phyloP scores from a whole-genome alignment of 768 basidiomycete genomes.

The Mrakia gelida region DNA sequence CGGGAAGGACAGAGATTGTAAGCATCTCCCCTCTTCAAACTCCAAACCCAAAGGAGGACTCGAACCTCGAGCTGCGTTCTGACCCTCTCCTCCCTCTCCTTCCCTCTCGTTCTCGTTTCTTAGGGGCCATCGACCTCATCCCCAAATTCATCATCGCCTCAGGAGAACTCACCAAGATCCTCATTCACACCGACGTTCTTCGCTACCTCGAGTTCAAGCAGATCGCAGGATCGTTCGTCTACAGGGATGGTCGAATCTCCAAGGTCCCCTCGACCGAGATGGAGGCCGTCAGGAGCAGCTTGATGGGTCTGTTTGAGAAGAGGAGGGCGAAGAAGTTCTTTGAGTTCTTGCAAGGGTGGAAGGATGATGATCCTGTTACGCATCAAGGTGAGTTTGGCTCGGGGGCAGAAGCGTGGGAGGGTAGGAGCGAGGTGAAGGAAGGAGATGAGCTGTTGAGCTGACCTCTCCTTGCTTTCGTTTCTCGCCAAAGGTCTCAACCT shows the following conservation, averaged over 20 bases:
- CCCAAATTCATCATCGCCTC: slow-evolving; percentile 98
- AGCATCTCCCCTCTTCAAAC: slow-evolving; percentile 58
- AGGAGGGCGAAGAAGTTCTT: slow-evolving; percentile 97
- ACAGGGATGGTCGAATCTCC: slow-evolving; percentile 90
- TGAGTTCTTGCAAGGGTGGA: slow-evolving; percentile 91
- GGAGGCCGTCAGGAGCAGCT: slow-evolving; percentile 87
- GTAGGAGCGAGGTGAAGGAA: neutral
- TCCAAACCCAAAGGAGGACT: slow-evolving; percentile 38
- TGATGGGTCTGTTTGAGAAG: slow-evolving; percentile 99
- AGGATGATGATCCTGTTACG: slow-evolving; percentile 88
- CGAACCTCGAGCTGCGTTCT: neutral
- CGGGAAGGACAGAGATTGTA: slow-evolving; percentile 92
- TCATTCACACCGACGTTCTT: slow-evolving; percentile 97
- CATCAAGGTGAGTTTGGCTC: slow-evolving; percentile 68
- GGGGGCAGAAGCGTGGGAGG: neutral
- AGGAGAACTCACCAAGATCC: slow-evolving; percentile 94
- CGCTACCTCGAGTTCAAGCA: slow-evolving; percentile 99
- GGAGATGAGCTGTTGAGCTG: too few species aligned
- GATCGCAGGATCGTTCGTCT: slow-evolving; percentile 97
- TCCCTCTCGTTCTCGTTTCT: neutral
- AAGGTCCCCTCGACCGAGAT: slow-evolving; percentile 97
- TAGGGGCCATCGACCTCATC: slow-evolving; percentile 27
- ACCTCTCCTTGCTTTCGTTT: neutral
- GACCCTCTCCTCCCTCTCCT: neutral
- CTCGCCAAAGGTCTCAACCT: slow-evolving; percentile 66